Conservation (phyloP, 441 rosid species). For the Pelargonium cotyledonis region DNA sequence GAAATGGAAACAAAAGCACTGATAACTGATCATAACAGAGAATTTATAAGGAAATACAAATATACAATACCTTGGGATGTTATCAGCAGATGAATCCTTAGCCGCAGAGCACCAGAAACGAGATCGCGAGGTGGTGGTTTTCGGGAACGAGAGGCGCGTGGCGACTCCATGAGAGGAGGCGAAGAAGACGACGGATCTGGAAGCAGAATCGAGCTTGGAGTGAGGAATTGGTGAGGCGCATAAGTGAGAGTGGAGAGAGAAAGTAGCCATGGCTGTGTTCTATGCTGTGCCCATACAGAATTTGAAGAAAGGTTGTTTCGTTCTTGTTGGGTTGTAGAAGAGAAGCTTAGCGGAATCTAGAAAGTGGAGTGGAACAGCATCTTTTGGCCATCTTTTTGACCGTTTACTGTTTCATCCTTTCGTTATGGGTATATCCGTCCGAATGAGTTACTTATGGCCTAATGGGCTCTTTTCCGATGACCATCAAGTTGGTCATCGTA, state of each 20-base stretch:
- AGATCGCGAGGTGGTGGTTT: constrained; percentile 13
- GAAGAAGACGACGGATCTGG: constrained; percentile 11
- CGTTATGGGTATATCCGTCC: background rate
- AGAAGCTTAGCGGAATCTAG: constrained; percentile 6
- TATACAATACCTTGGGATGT: constrained; percentile 36
- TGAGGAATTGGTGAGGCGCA: constrained; percentile 12
- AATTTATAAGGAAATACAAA: background rate
- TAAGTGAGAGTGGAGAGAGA: constrained; percentile 24
- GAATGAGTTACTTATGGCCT: background rate
- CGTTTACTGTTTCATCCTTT: background rate
- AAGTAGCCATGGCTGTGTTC: constrained; percentile 9
- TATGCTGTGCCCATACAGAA: background rate
- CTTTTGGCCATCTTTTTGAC: background rate
- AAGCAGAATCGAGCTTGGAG: constrained; percentile 13
- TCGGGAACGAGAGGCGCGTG: constrained; percentile 17
- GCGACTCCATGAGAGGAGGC: constrained; percentile 16
- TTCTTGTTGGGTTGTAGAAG: background rate
- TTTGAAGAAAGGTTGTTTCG: background rate
- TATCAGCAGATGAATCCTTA: constrained; percentile 37
- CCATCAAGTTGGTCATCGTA: too few species aligned
- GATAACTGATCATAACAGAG: background rate
- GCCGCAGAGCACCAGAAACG: constrained; percentile 32
- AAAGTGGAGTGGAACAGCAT: background rate
- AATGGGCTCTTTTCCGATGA: too few species aligned
- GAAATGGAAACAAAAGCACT: background rate